Evolutionary conservation across 441 rosid genomes (phyloP).

Genomic region (Mallotus japonicus): DNA sequence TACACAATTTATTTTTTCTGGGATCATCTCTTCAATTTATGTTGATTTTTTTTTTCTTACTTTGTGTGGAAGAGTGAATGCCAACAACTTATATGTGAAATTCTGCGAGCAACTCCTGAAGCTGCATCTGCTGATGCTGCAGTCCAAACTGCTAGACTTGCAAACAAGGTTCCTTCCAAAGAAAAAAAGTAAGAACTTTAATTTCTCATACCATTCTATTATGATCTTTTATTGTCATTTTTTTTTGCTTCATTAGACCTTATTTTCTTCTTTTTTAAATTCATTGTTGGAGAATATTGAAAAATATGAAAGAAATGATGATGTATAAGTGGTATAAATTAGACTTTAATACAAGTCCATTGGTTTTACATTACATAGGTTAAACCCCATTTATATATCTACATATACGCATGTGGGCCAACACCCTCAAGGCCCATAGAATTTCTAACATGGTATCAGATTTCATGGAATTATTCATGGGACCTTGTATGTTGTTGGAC

Average conservation of each 20-base stretch:
- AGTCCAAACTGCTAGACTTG: constrained; percentile 96
- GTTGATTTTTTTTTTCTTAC: constrained; percentile 20
- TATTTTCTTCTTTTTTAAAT: constrained; percentile 3
- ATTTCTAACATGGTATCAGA: too few species aligned
- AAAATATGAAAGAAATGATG: too few species aligned
- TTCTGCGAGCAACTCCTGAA: constrained; percentile 98
- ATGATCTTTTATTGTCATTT: constrained; percentile 1
- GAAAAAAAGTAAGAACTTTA: constrained; percentile 62
- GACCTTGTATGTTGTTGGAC: too few species aligned
- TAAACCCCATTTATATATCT: too few species aligned
- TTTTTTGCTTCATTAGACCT: background rate
- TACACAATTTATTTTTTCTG: background rate
- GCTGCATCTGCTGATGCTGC: constrained; percentile 98
- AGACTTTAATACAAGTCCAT: too few species aligned
- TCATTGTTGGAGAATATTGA: too few species aligned
- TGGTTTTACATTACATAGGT: too few species aligned
- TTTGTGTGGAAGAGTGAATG: constrained; percentile 80
- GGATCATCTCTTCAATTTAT: background rate
- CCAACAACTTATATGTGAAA: constrained; percentile 99
- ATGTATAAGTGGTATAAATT: too few species aligned
- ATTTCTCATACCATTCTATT: background rate
- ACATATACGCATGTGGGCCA: too few species aligned
- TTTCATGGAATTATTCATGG: too few species aligned
- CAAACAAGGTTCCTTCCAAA: constrained; percentile 72
- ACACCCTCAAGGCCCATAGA: too few species aligned